Evolutionary conservation across 108 stramenopile genomes (phyloP).

Genomic region (Nitzschia sp.): DNA sequence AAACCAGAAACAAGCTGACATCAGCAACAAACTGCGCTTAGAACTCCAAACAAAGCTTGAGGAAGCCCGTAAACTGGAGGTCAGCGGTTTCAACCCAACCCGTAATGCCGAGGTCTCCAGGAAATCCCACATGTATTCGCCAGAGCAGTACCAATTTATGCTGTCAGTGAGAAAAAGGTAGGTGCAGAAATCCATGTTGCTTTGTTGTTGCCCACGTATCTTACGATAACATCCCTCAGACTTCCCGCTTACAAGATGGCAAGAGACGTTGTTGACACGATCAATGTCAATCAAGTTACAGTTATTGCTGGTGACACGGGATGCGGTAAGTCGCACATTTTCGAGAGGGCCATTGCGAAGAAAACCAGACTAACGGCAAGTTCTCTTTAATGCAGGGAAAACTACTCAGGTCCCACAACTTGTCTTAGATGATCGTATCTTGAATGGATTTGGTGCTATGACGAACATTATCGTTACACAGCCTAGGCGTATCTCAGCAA

Average conservation of each 20-base stretch:
- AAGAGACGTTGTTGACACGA: constrained; percentile 54
- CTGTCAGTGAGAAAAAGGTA: constrained; percentile 38
- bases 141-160: constrained; percentile 45
- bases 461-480: constrained; percentile 89
- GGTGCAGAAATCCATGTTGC: background rate
- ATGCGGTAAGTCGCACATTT: constrained; percentile 52
- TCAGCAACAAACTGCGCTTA: constrained; percentile 38
- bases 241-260: constrained; percentile 73
- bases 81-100: no score
- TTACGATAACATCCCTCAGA: background rate
- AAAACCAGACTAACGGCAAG: background rate
- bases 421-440: constrained; percentile 80
- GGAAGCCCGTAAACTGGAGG: constrained; percentile 5
- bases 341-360: background rate
- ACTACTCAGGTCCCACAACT: constrained; percentile 73
- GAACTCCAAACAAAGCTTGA: constrained; percentile 48
- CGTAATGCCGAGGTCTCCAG: no score
- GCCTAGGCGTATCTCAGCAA: constrained; percentile 88
- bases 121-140: constrained; percentile 1
- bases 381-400: constrained; percentile 11
- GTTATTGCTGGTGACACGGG: constrained; percentile 81
- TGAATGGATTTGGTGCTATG: constrained; percentile 60
- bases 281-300: constrained; percentile 63
- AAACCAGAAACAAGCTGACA: constrained; percentile 29
- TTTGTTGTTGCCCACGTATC: background rate